Percentiles rank a stretch among this genome's conserved stretches.
Evolutionary conservation across 345 rosid species (phyloP).

Genomic region (Geranium rotundifolium): DNA sequence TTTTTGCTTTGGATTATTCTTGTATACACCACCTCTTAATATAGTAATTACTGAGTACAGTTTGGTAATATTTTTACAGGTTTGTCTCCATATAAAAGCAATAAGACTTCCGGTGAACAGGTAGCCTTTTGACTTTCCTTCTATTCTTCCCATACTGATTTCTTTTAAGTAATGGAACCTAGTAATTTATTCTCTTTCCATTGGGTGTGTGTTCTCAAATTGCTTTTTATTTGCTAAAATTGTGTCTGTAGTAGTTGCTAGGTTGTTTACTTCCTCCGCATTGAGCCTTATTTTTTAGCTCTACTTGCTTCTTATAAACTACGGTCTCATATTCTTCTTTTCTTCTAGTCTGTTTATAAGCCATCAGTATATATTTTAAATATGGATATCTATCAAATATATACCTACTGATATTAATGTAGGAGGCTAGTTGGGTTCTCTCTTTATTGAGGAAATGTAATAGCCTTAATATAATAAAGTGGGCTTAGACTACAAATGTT

Average conservation of each 20-base stretch:
- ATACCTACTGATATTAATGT: too few species aligned
- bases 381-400: too few species aligned
- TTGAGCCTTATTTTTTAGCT: too few species aligned
- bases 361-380: too few species aligned
- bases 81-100: conserved; percentile 82
- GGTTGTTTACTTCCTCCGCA: neutral
- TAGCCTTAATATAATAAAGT: too few species aligned
- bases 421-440: conserved; percentile 1
- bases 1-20: conserved; percentile 7
- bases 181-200: neutral
- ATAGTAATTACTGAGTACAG: neutral
- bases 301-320: too few species aligned
- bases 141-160: neutral
- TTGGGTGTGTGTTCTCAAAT: neutral
- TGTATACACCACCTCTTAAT: conserved; percentile 11
- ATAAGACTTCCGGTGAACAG: conserved; percentile 40
- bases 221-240: too few species aligned
- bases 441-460: conserved; percentile 2
- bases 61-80: conserved; percentile 36
- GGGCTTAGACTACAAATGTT: too few species aligned
- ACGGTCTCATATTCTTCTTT: too few species aligned
- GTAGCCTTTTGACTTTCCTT: neutral
- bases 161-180: neutral
- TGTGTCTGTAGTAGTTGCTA: neutral
- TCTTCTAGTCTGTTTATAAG: too few species aligned